Conservation (phyloP, 495 filamentous ascomycete genomes). For the Melanomma pulvis-pyrius region DNA sequence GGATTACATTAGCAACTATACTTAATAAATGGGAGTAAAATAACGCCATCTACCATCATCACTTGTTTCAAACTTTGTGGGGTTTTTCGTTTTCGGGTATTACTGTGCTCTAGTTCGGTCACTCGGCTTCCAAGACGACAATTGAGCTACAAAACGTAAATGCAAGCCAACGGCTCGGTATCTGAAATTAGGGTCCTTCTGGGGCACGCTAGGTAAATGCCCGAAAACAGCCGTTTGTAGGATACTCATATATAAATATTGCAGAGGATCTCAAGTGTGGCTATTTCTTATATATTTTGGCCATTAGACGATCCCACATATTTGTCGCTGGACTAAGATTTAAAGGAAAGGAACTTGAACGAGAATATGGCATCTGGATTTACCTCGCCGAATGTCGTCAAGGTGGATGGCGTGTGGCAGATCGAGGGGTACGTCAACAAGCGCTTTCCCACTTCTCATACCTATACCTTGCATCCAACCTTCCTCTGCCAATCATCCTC, state of each 20-base stretch:
- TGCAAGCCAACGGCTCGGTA: background rate
- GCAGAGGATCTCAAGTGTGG: background rate
- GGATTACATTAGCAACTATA: too few species aligned
- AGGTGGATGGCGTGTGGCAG: slow-evolving; percentile 23
- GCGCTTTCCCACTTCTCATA: too few species aligned
- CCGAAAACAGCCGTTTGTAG: background rate
- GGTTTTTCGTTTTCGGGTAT: background rate
- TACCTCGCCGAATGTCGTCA: slow-evolving; percentile 8
- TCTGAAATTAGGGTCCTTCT: background rate
- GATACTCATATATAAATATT: background rate
- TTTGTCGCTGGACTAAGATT: background rate
- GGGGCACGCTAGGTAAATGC: background rate
- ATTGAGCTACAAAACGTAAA: background rate
- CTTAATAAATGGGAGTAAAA: too few species aligned
- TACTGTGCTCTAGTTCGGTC: background rate
- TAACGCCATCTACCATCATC: too few species aligned
- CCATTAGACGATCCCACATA: background rate
- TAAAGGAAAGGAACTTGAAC: too few species aligned
- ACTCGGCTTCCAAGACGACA: background rate
- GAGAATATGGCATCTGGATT: slow-evolving; percentile 11
- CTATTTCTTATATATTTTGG: background rate
- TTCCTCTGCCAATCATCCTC: background rate
- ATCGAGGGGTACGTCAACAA: slow-evolving; percentile 18
- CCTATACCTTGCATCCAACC: background rate
- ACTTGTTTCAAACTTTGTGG: too few species aligned